Evolutionary conservation across 441 rosid species (phyloP), one percentile per base, ranked within the genome.

Genomic region (Adansonia madagascariensis): DNA sequence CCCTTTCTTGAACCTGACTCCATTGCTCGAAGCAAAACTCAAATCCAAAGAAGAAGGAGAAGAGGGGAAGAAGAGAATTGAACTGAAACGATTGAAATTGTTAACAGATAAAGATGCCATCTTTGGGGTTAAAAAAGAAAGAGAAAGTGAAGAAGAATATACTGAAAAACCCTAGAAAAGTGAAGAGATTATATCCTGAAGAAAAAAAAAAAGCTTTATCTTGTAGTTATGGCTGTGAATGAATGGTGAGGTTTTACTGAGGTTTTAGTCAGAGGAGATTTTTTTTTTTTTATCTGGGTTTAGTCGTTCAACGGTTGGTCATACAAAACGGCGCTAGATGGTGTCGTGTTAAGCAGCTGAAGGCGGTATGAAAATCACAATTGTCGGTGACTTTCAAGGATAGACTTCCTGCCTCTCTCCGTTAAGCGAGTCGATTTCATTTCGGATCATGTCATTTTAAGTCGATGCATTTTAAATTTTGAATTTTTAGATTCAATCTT

Each of bases 91-190:
- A 73, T 70, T 72, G 50, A 75, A 78, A 72, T 81, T 71, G 59
- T 73, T 71, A 35, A 81, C 39, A 75, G 84, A 82, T 71, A 82
- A 78, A 75, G 74, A 82, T 74, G 88, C 84, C 92, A 89, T 87
- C 65, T 82, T 50, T 27, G 11, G 52, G 57, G 6, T 39, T 62
- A 17, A 0, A 49, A n/a, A 24, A 52, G n/a, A 57, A 31, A 49
- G 50, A 17, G 47, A 65, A 14, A 46, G 17, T 47, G 39, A 46
- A 61, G 60, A 61, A 75, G 85, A 81, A 85, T 82, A 86, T 85
- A 80, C 88, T 69, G 85, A 79, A 78, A 86, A 86, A 82, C 91
- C 87, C 89, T 80, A 81, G 50, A 41, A 14, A 76, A 8, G 59
- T 31, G 61, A 62, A 9, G 6, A 17, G 62, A 62, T 31, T 60